Base-by-base conservation (phyloP, 345 rosid genomes). In the Nephelium lappaceum region DNA sequence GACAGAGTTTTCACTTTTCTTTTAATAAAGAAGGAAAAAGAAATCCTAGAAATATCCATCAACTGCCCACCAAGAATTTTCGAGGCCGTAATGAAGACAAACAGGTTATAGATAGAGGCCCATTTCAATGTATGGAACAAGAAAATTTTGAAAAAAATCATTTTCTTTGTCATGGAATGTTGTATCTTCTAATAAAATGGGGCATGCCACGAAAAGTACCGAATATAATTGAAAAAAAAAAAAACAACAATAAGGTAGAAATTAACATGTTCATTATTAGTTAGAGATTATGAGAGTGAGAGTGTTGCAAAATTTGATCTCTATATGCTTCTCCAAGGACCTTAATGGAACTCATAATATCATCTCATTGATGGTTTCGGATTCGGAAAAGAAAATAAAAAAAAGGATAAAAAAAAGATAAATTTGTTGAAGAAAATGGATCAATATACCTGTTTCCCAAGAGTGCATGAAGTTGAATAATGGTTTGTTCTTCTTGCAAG, bases 401-500 rank as follows among this genome's bases (percentile, higher is more conserved):
- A 31, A 31, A 31, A 31, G n/a, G n/a, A n/a, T n/a, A 31, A 31
- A 31, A 31, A 31, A 2, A 2, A 31, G 36, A 31, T 1, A 31
- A 31, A 31, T 31, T 31, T 31, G 36, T 31, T 2, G 36, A 31
- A 31, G 3, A 31, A 31, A 31, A 31, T 31, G 36, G 36, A 31
- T 31, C 36, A 31, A 45, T 7, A 45, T 60, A 92, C 98, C 98
- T 93, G 90, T 95, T 95, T 57, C 98, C 98, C 16, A 95, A 86
- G 53, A 95, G 97, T 57, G 98, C 98, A 73, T 95, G 98, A 66
- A 95, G 98, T 87, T 95, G 98, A 77, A 95, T 93, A 80, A 95
- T 95, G 79, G 98, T 93, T 81, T 95, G 95, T 45, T 95, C 98
- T 85, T 95, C 98, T 84, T 95, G 98, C 49, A 85, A 75, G 76